These are phyloP conservation scores for Colletotrichum neosansevieriae DNA, from an alignment of 2,329 filamentous ascomycete species.

Conservation along the genomic window DNA sequence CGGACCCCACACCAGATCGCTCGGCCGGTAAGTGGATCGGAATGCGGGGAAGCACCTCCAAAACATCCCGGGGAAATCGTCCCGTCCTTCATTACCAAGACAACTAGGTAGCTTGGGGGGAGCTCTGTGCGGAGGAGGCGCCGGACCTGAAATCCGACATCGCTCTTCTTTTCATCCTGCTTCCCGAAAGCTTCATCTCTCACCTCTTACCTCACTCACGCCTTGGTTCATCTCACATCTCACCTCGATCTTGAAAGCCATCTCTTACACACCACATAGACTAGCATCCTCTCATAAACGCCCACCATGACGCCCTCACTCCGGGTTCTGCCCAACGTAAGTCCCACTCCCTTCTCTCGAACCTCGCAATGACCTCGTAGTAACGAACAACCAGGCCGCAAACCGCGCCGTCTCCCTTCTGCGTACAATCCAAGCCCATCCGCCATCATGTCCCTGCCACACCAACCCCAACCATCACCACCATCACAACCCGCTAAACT, in stretches of 20 bases:
- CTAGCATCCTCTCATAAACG: background rate
- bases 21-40: slow-evolving; percentile 37
- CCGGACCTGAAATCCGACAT: slow-evolving; percentile 28
- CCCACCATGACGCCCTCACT: slow-evolving; percentile 42
- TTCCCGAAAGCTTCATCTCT: slow-evolving; percentile 13
- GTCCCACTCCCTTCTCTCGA: slow-evolving; percentile 9
- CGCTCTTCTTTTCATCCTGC: slow-evolving; percentile 11
- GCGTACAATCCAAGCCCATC: slow-evolving; percentile 90
- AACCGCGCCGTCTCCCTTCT: slow-evolving; percentile 78
- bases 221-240: background rate
- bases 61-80: slow-evolving; percentile 12
- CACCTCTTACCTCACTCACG: background rate
- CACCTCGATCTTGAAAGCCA: background rate
- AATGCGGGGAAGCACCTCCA: slow-evolving; percentile 38
- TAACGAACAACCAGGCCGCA: slow-evolving; percentile 59
- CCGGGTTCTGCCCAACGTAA: slow-evolving; percentile 46
- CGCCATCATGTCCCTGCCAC: slow-evolving; percentile 91
- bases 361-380: background rate
- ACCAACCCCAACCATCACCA: slow-evolving; percentile 87
- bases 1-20: slow-evolving; percentile 25
- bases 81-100: slow-evolving; percentile 16
- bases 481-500: slow-evolving; percentile 67
- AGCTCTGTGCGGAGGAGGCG: slow-evolving; percentile 36
- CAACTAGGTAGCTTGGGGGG: slow-evolving; percentile 3
- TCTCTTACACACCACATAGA: background rate